These are phyloP conservation scores for Paulownia fortunei DNA, from an alignment of 257 asterid genomes.

Conservation along the genomic window DNA sequence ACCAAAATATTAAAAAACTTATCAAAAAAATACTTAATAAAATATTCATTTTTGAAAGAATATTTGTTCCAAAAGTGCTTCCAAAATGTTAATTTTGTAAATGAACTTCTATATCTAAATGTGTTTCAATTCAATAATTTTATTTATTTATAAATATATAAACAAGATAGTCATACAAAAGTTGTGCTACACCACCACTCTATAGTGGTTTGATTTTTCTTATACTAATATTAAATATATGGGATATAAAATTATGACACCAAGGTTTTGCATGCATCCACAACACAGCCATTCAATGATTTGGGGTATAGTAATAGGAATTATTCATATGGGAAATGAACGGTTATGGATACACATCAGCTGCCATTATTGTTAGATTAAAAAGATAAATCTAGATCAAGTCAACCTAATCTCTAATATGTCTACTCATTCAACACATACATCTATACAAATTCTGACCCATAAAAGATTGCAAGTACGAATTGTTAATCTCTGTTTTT, in stretches of 20 bases:
- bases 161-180: conserved; percentile 8
- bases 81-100: no score
- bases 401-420: conserved; percentile 12
- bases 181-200: conserved; percentile 46
- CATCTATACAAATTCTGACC: neutral
- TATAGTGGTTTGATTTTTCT: conserved; percentile 10
- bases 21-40: no score
- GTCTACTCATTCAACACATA: neutral
- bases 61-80: no score
- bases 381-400: neutral
- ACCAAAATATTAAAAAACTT: no score
- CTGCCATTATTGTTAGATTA: conserved; percentile 7
- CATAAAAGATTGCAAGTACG: conserved; percentile 5
- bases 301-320: neutral
- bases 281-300: conserved; percentile 25
- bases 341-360: conserved; percentile 14
- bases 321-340: neutral
- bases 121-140: no score
- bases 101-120: no score
- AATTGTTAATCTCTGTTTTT: neutral
- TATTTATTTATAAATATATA: neutral
- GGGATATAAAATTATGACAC: conserved; percentile 12
- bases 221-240: neutral
- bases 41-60: no score
- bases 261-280: conserved; percentile 34